Base-by-base conservation (phyloP, 495 filamentous ascomycete species). In the Cudoniella acicularis region DNA sequence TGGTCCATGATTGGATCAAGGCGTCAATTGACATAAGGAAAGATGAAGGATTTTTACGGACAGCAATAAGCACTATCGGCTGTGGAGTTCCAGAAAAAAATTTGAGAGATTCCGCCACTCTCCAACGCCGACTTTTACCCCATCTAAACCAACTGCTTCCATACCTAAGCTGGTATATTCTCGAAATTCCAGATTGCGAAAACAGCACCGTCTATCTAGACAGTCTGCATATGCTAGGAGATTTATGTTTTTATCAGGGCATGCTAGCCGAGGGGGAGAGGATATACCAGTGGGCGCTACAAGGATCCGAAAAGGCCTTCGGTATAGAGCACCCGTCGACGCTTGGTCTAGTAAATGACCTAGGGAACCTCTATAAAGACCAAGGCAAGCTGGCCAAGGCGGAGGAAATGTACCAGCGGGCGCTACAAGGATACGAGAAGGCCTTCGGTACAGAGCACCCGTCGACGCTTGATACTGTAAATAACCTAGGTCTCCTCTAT, bases 381-480 rank as follows among this genome's bases (percentile, higher is more conserved):
- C 64, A 67, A 24, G 69, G 50, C 13, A 67, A 57, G 53, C 45
- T 62, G 2, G 54, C 18, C 2, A 54, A 64, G 49, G 62, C 67
- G 20, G 66, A 72, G 61, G 18, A 56, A 3, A 59, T 64, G 45
- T 62, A 57, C 26, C 41, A 64, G 57, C 64, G 62, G 64, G 72
- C 68, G 30, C 64, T 73, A 42, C 25, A 62, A 60, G 70, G 67
- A 60, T 54, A 61, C 6, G 74, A 78, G 64, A 69, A 71, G 59
- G 62, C 60, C 25, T 57, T 70, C 11, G 74, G 74, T 25, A 62
- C 59, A 50, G 65, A 77, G 56, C 73, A 78, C 61, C 57, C 58
- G 52, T 66, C 65, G 50, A 79, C 73, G 23, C 72, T 77, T 10
- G 47, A 63, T 20, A 75, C 68, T 36, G 51, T 75, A 26, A 63